A percentile compares a stretch with the other conserved stretches of the same genome.
These are phyloP conservation scores for Sugiyamaella chiloensis DNA, from an alignment of 805 yeast species.

Conservation along the genomic window DNA sequence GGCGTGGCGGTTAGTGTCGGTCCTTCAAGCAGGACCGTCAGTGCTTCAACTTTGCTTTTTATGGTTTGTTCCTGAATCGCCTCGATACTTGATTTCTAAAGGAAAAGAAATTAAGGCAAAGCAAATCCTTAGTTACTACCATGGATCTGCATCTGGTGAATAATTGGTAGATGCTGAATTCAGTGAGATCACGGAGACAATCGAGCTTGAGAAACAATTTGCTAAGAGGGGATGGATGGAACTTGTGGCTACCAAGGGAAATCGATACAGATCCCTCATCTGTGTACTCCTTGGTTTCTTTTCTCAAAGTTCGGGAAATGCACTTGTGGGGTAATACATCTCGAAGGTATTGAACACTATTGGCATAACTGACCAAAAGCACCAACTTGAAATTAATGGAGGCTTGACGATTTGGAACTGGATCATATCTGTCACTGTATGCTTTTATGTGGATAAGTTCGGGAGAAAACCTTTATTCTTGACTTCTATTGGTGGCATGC, in stretches of 20 bases:
- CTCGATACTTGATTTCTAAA: slow-evolving; percentile 52
- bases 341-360: slow-evolving; percentile 48
- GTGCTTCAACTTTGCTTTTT: slow-evolving; percentile 50
- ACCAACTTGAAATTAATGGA: slow-evolving; percentile 22
- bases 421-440: slow-evolving; percentile 21
- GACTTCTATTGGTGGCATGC: slow-evolving; percentile 10
- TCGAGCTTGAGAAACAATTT: slow-evolving; percentile 23
- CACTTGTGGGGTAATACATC: slow-evolving; percentile 39
- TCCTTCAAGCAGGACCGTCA: slow-evolving; percentile 62
- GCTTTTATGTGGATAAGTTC: slow-evolving; percentile 19
- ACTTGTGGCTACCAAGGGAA: slow-evolving; percentile 17
- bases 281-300: slow-evolving; percentile 13
- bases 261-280: slow-evolving; percentile 16
- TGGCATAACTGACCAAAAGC: slow-evolving; percentile 42
- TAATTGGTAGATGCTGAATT: slow-evolving; percentile 27
- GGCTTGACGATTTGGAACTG: slow-evolving; percentile 11
- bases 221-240: slow-evolving; percentile 17
- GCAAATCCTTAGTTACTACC: slow-evolving; percentile 32
- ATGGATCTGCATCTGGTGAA: slow-evolving; percentile 27
- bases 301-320: slow-evolving; percentile 18
- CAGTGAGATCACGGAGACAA: slow-evolving; percentile 23
- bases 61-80: slow-evolving; percentile 79
- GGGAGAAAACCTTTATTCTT: slow-evolving; percentile 17
- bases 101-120: slow-evolving; percentile 55
- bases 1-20: slow-evolving; percentile 75